Base-by-base conservation (phyloP, 2,329 filamentous ascomycete genomes). In the Pseudogymnoascus sp. region DNA sequence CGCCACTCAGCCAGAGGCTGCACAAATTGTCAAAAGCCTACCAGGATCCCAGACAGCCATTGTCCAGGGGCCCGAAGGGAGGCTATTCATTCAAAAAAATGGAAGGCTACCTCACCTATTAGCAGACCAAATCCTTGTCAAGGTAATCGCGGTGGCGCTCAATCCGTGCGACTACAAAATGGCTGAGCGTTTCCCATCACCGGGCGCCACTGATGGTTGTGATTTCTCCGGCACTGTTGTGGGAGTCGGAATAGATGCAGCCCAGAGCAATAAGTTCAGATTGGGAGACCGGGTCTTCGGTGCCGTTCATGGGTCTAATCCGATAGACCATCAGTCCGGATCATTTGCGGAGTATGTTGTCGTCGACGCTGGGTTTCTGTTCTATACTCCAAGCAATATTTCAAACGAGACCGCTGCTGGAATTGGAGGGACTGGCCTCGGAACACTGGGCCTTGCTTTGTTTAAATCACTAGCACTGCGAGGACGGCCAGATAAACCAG, bases 151-250 rank as follows among this genome's bases (percentile, higher is more conserved):
- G 4, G 69, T 74, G 2, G 71, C 68, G 1, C 28, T 75, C 25
- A 74, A 74, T 65, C 73, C 69, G 4, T 65, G 63, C 62, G 73
- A 75, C 65, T 67, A 62, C 62, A 75, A 75, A 63, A 73, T 73
- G 70, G 59, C 63, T 1, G 64, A 59, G 4, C 38, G 37, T 1
- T 67, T 71, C 23, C 68, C 66, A 1, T 60, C 23, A 1, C 66
- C 68, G 1, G 71, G 70, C 14, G 66, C 67, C 28, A 63, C 69
- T 11, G 62, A 61, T 60, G 74, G 74, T 11, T 69, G 68, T 56
- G 74, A 76, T 61, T 73, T 73, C 28, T 66, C 70, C 3, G 74
- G 73, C 5, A 59, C 63, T 7, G 69, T 75, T 12, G 69, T 70
- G 2, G 59, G 37, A 4, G 25, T 73, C 3, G 73, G 73, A n/a